Evolutionary conservation across 495 filamentous ascomycete species (phyloP).

Genomic region (Filosporella fistucella): DNA sequence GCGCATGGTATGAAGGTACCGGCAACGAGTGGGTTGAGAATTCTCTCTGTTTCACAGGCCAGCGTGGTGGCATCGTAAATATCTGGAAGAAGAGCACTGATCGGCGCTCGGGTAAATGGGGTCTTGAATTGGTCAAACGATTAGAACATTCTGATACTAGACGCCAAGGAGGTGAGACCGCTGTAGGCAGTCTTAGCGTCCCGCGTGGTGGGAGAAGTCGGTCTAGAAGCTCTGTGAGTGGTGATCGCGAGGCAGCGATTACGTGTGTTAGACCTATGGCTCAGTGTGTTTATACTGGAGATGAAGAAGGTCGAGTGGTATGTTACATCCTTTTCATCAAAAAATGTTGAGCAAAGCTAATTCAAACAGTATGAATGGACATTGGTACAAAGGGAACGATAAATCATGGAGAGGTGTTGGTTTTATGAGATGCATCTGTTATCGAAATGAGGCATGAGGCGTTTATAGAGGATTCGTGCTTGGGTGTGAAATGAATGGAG

Average conservation of each 20-base stretch:
- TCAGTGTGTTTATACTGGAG: constrained; percentile 84
- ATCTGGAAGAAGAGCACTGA: constrained; percentile 51
- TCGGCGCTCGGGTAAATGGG: constrained; percentile 40
- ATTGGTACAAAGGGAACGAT: constrained; percentile 64
- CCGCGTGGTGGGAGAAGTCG: constrained; percentile 8
- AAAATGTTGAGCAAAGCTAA: constrained; percentile 26
- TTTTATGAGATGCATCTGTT: too few species aligned
- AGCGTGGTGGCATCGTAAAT: constrained; percentile 79
- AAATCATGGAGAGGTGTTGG: too few species aligned
- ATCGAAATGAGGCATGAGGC: too few species aligned
- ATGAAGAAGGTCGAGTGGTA: constrained; percentile 76
- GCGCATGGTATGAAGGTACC: constrained; percentile 89
- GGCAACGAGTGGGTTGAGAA: constrained; percentile 92
- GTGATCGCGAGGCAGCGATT: constrained; percentile 77
- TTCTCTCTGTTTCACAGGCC: constrained; percentile 83
- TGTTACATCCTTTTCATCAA: constrained; percentile 25
- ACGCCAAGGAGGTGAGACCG: constrained; percentile 3
- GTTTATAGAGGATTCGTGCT: too few species aligned
- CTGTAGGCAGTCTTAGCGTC: constrained; percentile 11
- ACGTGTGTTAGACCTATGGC: constrained; percentile 84
- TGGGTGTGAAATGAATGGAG: too few species aligned
- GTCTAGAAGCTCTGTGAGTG: constrained; percentile 8
- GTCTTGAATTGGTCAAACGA: constrained; percentile 57
- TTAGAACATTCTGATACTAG: constrained; percentile 72
- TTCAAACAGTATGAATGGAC: constrained; percentile 85